These are phyloP conservation scores for Sporothrix phasma DNA, from an alignment of 2,329 filamentous ascomycete genomes.

Conservation along the genomic window DNA sequence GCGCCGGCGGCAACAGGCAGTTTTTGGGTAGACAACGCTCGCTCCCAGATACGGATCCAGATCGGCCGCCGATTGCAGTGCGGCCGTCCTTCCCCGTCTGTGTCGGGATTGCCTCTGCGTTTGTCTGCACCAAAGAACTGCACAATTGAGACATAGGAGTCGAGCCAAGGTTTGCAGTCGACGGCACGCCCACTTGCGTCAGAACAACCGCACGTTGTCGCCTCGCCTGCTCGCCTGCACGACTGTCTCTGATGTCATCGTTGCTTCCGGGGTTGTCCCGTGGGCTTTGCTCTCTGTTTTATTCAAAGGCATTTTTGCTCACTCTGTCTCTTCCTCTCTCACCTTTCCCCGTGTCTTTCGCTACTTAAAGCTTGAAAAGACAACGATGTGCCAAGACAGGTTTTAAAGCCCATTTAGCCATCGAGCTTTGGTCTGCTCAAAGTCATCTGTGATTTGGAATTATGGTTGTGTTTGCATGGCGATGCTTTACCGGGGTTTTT, in stretches of 20 bases:
- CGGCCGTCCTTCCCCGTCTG: background rate
- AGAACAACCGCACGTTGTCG: background rate
- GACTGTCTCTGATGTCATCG: background rate
- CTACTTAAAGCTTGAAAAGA: background rate
- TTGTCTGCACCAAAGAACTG: background rate
- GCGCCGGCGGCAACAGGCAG: background rate
- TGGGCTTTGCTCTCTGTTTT: background rate
- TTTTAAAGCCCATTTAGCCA: background rate
- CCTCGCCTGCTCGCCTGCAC: background rate
- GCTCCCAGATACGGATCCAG: background rate
- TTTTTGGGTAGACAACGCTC: background rate
- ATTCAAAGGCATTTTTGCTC: background rate
- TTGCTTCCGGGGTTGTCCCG: background rate
- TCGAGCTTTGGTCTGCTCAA: background rate
- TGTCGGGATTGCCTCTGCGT: background rate
- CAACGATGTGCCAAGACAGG: background rate
- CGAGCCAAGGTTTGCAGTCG: background rate
- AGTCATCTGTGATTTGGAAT: background rate
- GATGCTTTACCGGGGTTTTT: background rate
- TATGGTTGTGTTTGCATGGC: background rate
- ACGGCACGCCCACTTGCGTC: background rate
- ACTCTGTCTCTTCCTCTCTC: background rate
- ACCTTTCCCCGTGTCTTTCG: background rate
- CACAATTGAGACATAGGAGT: background rate
- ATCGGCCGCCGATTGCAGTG: background rate